A percentile compares a stretch with the other conserved stretches of the same genome.
Evolutionary conservation across 1,284 basidiomycete species (phyloP).

Genomic region (Heterobasidion occidentale): DNA sequence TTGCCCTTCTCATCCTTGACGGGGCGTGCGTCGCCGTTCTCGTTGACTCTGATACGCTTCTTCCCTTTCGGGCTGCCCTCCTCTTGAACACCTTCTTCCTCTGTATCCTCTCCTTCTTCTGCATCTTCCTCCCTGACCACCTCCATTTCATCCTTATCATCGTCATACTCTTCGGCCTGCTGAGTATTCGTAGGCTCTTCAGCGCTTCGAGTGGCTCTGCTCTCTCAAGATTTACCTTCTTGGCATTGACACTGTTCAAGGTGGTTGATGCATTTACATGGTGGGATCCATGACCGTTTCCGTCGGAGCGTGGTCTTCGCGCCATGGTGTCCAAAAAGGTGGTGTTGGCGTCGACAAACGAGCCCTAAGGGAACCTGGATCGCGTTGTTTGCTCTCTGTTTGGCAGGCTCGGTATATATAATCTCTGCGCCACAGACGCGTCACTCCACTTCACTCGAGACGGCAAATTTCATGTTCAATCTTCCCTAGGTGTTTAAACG

Average conservation of each 20-base stretch:
- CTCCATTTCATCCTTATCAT: constrained; percentile 13
- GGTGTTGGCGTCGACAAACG: not conserved
- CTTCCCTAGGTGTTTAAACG: too few species aligned
- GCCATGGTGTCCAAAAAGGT: not conserved
- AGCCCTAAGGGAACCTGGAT: not conserved
- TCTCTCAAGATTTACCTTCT: constrained; percentile 9
- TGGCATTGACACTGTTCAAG: constrained; percentile 4
- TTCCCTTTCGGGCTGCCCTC: constrained; percentile 42
- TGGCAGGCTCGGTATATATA: not conserved
- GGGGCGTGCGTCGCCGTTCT: constrained; percentile 41
- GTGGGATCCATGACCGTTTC: constrained; percentile 18
- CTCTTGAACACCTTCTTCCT: constrained; percentile 15
- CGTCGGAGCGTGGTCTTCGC: constrained; percentile 3
- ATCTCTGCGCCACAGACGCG: constrained; percentile 1
- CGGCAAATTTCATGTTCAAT: too few species aligned
- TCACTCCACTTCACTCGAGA: too few species aligned
- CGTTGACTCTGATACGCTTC: constrained; percentile 57
- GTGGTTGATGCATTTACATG: constrained; percentile 18
- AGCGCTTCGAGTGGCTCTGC: constrained; percentile 13
- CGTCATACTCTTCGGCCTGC: constrained; percentile 11
- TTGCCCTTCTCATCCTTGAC: constrained; percentile 17
- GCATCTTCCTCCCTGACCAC: constrained; percentile 12
- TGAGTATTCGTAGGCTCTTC: constrained; percentile 1
- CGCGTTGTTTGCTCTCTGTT: constrained; percentile 3
- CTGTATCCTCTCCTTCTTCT: constrained; percentile 17